These are phyloP conservation scores for Irpex sp. DNA, from an alignment of 1,284 basidiomycete species.

Conservation along the genomic window DNA sequence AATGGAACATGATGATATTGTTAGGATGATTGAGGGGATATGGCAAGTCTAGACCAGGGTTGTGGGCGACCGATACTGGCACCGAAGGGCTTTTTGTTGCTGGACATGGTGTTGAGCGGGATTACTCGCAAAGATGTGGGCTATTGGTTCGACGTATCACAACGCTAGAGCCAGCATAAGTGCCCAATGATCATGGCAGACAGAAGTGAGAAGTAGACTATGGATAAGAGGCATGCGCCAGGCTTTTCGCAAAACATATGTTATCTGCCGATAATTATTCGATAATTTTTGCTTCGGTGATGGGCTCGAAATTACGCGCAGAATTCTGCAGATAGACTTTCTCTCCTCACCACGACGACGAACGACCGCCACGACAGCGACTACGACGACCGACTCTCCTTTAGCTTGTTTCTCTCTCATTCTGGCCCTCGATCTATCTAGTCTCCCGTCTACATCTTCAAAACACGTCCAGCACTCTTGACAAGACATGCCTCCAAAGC, in stretches of 20 bases:
- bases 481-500: conserved; percentile 40
- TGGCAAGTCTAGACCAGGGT: conserved; percentile 1
- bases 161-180: background rate
- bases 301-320: conserved; percentile 10
- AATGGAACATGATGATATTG: background rate
- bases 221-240: too few relatives aligned
- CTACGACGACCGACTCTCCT: conserved; percentile 16
- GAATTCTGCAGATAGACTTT: conserved; percentile 19
- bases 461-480: conserved; percentile 1
- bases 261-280: background rate
- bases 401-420: conserved; percentile 13
- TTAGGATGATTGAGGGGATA: background rate
- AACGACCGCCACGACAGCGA: conserved; percentile 18
- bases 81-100: conserved; percentile 1
- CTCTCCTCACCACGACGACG: conserved; percentile 22
- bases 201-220: background rate
- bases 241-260: too few relatives aligned
- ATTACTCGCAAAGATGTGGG: background rate
- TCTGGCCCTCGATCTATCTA: conserved; percentile 7
- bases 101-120: background rate
- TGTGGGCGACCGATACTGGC: background rate
- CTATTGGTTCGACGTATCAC: background rate
- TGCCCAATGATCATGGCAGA: background rate
- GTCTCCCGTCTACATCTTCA: background rate
- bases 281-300: background rate